Conservation (phyloP, 495 filamentous ascomycete species). For the Rostrohypoxylon terebratum region DNA sequence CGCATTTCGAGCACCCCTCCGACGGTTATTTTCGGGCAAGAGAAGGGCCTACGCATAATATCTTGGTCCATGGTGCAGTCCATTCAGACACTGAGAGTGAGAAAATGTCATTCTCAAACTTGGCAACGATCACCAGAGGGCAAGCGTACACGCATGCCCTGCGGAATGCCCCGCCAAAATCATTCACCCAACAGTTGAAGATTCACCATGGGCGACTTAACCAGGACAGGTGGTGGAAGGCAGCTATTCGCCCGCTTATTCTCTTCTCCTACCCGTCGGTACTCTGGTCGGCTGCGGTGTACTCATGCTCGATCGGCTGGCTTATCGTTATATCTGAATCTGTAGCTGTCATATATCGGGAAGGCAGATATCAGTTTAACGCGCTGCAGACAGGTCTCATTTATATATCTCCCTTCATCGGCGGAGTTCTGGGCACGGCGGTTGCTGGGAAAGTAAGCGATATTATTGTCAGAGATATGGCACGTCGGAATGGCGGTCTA, state of each 20-base stretch:
- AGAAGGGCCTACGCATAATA: slow-evolving; percentile 21
- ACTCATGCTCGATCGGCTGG: slow-evolving; percentile 93
- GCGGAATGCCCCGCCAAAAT: slow-evolving; percentile 68
- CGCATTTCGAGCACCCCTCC: slow-evolving; percentile 41
- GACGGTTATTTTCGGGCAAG: slow-evolving; percentile 32
- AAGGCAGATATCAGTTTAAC: slow-evolving; percentile 79
- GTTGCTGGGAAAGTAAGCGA: slow-evolving; percentile 93
- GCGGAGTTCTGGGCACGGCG: slow-evolving; percentile 88
- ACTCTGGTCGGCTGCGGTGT: slow-evolving; percentile 89
- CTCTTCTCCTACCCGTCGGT: slow-evolving; percentile 89
- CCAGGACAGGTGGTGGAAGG: slow-evolving; percentile 81
- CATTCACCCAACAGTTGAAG: slow-evolving; percentile 76
- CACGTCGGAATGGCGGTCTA: slow-evolving; percentile 85
- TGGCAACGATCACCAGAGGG: slow-evolving; percentile 39
- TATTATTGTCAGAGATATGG: slow-evolving; percentile 81
- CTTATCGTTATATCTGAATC: slow-evolving; percentile 94
- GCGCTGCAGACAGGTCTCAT: slow-evolving; percentile 84
- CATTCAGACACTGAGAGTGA: slow-evolving; percentile 54
- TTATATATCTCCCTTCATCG: slow-evolving; percentile 90
- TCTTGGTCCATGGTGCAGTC: background rate
- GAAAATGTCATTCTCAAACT: slow-evolving; percentile 48
- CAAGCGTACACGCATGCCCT: slow-evolving; percentile 71
- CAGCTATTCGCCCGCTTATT: slow-evolving; percentile 81
- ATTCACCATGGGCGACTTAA: slow-evolving; percentile 81
- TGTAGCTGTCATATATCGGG: slow-evolving; percentile 80